Base-by-base conservation (phyloP, 306 rosid genomes). In the Chamaecrista fasciculata region DNA sequence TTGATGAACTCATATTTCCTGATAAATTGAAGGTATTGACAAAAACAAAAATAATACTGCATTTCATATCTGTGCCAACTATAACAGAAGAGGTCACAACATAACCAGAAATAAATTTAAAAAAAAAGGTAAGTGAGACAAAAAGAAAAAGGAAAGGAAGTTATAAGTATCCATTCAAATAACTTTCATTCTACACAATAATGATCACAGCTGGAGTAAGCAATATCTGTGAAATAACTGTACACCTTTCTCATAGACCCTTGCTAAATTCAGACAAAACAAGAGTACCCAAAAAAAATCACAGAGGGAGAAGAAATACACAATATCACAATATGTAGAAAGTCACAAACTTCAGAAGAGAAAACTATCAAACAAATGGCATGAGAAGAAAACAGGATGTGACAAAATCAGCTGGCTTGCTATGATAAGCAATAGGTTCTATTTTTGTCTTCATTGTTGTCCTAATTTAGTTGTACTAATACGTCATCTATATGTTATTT, bases 201-300 rank as follows among this genome's bases (percentile, higher is more conserved):
- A n/a, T n/a, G n/a, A n/a, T n/a, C n/a, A n/a, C n/a, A n/a, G n/a
- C n/a, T n/a, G n/a, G n/a, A n/a, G n/a, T n/a, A n/a, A n/a, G n/a
- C 51, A 9, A 5, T 49, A 50, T 26, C 12, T 48, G 29, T 3
- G 42, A 52, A 20, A 50, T 46, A 71, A 43, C 29, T 24, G 18
- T 36, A 0, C 34, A 12, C 19, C 36, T 53, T 26, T 51, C 55
- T 80, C 78, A 70, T 11, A 65, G 34, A 70, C 80, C 80, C 84
- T 78, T 80, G 78, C 52, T 26, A 70, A 9, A 49, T 65, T 60
- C 37, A 40, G 72, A 61, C 29, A 44, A 40, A 47, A 63, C 48
- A 58, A 75, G 53, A 79, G 62, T 21, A 37, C 55, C 69, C 28
- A n/a, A 29, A 19, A 4, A 15, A 40, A 64, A 58, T 60, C 21